Percentiles rank a stretch among this genome's conserved stretches.
Evolutionary conservation across 208 protist genomes (phyloP).

Genomic region (Willaertia magna): DNA sequence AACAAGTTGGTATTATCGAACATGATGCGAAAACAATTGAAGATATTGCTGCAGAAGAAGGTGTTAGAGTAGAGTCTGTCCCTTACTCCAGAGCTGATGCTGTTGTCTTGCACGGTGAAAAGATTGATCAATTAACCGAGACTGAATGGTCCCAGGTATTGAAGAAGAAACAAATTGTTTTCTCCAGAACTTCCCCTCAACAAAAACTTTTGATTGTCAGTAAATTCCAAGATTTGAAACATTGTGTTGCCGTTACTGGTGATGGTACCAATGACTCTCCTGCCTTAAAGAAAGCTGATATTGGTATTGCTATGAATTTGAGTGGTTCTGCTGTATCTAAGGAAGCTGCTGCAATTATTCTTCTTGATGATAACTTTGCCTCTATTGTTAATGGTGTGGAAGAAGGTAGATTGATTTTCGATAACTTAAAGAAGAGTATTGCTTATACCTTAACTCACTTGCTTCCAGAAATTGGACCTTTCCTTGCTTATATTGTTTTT

Average conservation of each 20-base stretch:
- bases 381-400: slow-evolving; percentile 65
- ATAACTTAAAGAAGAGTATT: slow-evolving; percentile 75
- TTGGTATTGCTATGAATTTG: slow-evolving; percentile 73
- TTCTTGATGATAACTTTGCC: slow-evolving; percentile 75
- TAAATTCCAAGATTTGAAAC: slow-evolving; percentile 29
- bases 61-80: neutral
- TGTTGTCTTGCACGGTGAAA: neutral
- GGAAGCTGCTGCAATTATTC: slow-evolving; percentile 56
- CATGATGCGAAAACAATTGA: slow-evolving; percentile 8
- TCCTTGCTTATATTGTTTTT: slow-evolving; percentile 39
- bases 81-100: neutral
- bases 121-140: slow-evolving; percentile 14
- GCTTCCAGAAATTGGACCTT: slow-evolving; percentile 49
- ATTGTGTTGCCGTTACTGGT: slow-evolving; percentile 57
- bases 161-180: slow-evolving; percentile 48
- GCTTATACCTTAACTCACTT: slow-evolving; percentile 51
- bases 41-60: slow-evolving; percentile 23
- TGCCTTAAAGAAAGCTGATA: slow-evolving; percentile 60
- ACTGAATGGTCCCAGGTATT: slow-evolving; percentile 17
- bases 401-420: slow-evolving; percentile 67
- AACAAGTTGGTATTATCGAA: slow-evolving; percentile 50
- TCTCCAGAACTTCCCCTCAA: slow-evolving; percentile 65
- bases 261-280: slow-evolving; percentile 53
- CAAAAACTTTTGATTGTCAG: slow-evolving; percentile 65
- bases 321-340: slow-evolving; percentile 45